A percentile compares a stretch with the other conserved stretches of the same genome.
phyloP scores from a whole-genome alignment of 2,329 filamentous ascomycete genomes.

The Leptographium wingfieldii region DNA sequence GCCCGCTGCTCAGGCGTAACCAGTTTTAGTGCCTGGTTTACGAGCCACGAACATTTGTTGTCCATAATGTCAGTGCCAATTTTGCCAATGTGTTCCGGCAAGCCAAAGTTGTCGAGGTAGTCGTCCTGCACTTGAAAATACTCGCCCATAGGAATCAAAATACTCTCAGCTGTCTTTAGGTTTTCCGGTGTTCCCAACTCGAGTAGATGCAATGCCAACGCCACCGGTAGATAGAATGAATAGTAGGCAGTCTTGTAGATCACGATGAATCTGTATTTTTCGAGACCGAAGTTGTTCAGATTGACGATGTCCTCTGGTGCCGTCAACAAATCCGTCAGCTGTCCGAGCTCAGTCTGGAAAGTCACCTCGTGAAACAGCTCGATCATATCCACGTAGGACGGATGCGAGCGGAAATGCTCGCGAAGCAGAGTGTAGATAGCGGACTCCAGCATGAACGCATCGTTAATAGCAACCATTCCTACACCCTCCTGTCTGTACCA shows the following conservation, averaged over 20 bases:
- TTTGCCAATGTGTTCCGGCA: conserved; percentile 89
- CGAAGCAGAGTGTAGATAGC: conserved; percentile 84
- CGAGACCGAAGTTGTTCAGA: conserved; percentile 86
- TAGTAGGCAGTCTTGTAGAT: conserved; percentile 99
- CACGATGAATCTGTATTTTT: conserved; percentile 97
- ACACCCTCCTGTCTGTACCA: conserved; percentile 89
- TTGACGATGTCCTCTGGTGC: conserved; percentile 89
- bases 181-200: conserved; percentile 78
- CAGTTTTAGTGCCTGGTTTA: conserved; percentile 82
- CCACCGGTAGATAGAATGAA: conserved; percentile 96
- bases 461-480: conserved; percentile 96
- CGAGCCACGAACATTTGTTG: conserved; percentile 98
- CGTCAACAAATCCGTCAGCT: conserved; percentile 88
- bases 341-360: conserved; percentile 89
- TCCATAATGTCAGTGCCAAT: conserved; percentile 98
- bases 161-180: conserved; percentile 77
- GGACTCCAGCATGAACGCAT: conserved; percentile 89
- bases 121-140: conserved; percentile 99
- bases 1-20: conserved; percentile 76
- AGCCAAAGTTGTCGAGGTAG: conserved; percentile 95
- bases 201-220: conserved; percentile 75
- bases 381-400: conserved; percentile 77
- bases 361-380: conserved; percentile 95
- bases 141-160: conserved; percentile 92
- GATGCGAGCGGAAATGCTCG: conserved; percentile 83